These are phyloP conservation scores for Rickenella mellea DNA, from an alignment of 768 basidiomycete species.

Conservation along the genomic window DNA sequence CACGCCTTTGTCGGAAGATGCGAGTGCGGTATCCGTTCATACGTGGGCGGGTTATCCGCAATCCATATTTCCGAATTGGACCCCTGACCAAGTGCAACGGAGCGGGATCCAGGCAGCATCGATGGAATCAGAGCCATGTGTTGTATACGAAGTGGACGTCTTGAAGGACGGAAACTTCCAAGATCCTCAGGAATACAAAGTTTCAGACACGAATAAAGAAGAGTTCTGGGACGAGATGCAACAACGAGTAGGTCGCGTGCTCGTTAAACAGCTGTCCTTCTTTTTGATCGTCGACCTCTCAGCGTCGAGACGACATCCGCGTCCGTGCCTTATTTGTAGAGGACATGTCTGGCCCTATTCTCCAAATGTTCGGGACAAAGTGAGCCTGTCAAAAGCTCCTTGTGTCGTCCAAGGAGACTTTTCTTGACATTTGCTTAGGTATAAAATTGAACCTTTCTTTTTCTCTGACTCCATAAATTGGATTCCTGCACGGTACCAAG, in stretches of 20 bases:
- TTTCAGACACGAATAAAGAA: conserved; percentile 17
- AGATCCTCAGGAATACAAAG: no score
- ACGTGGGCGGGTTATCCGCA: conserved; percentile 36
- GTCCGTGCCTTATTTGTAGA: conserved; percentile 42
- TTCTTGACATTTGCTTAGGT: conserved; percentile 21
- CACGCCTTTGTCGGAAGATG: no score
- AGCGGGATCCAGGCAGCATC: conserved; percentile 21
- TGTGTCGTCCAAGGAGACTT: neutral
- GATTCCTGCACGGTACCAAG: conserved; percentile 61
- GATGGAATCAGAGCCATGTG: conserved; percentile 11
- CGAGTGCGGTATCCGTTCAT: no score
- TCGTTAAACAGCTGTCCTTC: no score
- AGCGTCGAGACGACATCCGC: conserved; percentile 28
- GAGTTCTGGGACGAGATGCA: conserved; percentile 28
- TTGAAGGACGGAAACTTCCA: no score
- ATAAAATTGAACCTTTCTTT: conserved; percentile 53
- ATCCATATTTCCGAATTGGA: conserved; percentile 49
- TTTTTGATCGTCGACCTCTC: neutral
- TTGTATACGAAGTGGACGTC: conserved; percentile 10
- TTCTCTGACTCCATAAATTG: conserved; percentile 56
- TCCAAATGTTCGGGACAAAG: conserved; percentile 51
- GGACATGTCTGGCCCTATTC: conserved; percentile 36
- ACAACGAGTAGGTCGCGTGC: conserved; percentile 22
- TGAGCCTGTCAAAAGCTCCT: conserved; percentile 18
- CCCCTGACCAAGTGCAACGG: conserved; percentile 26